Base-by-base conservation (phyloP, 202 grass and related monocot species). In the Elaeis oleifera region DNA sequence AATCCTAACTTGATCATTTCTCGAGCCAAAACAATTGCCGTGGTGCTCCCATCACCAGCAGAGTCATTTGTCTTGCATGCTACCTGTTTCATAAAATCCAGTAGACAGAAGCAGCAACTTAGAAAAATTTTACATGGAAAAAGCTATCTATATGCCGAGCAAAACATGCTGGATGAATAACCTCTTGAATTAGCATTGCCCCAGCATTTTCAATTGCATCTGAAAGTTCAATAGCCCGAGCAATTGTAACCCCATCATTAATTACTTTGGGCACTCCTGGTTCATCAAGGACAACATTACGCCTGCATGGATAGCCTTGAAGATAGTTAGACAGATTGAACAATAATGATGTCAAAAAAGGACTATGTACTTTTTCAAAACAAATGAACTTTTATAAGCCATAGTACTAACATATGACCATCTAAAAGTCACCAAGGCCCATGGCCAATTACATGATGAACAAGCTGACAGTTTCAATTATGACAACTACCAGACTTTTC, bases 231-330 rank as follows among this genome's bases (percentile, higher is more conserved):
- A 27, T 27, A 27, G 26, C 26, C 26, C 26, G 26, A 27, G 26
- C 26, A 27, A 96, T 96, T 59, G 87, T 89, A 6, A 85, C 76
- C 17, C 92, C 92, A 67, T 96, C 84, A 53, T 96, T 91, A 24
- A 96, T 96, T 74, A 91, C 79, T 91, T 91, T 88, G 24, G 87
- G 92, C 56, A 96, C 71, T 78, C 84, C 87, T 54, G 80, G 64
- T 68, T 80, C 76, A 74, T 91, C 92, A 19, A 96, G 90, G 71
- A 91, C 81, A 69, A 91, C 92, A 85, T 96, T 96, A 76, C 87
- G 79, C 69, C 87, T 96, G 85, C 26, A 20, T 51, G 16, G 27
- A 72, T 24, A 18, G 4, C 8, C 15, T 15, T 31, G 18, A 54
- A 53, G 0, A 62, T 4, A 6, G 26, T 32, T 54, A 19, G 13